Evolutionary conservation across 73 alveolate genomes (phyloP), one percentile per base, ranked within the genome.

Genomic region (Stentor roeselii): DNA sequence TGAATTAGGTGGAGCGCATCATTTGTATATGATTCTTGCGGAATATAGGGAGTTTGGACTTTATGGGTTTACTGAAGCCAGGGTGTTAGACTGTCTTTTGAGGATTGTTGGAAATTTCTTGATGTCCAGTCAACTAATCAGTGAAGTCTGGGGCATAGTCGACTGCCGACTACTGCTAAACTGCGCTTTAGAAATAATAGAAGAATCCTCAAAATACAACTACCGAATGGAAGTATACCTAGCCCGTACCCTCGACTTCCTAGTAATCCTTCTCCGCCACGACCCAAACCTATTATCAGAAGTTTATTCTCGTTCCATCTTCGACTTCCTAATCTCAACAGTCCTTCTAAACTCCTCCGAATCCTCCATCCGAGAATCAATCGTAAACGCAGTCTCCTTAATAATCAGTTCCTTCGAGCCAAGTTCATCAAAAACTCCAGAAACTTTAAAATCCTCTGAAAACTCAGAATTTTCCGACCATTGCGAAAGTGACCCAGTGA

Each of bases 1-100:
- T 21, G 89, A 88, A 0, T 59, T 77, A 3, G 96, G 96, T 3
- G 95, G 95, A 4, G 83, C 87, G 40, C 86, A 76, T n/a, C 91
- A 90, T 75, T 80, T 90, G 3, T 82, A 86, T 78, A 39, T 75
- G 30, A 82, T 82, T 39, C 59, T 88, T 2, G 15, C 74, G 27
- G 74, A 58, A n/a, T 31, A 58, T 58, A 2, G 0, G 74, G 27
- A 31, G 35, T 58, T 2, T 21, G 1, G 35, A 58, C 35, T 21
- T 1, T 31, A 58, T 21, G 15, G 27, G 1, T 31, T 21, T 21
- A 58, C 74, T 0, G 27, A 58, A 21, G 74, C 74, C 1, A 58
- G 27, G 27, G 15, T n/a, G 15, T 21, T 58, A 21, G 74, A 58
- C 15, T 58, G 15, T 58, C 74, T 58, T 58, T 58, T 58, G 27